Base-by-base conservation (phyloP, 179 eudicot genomes). In the Monotropa hypopitys region DNA sequence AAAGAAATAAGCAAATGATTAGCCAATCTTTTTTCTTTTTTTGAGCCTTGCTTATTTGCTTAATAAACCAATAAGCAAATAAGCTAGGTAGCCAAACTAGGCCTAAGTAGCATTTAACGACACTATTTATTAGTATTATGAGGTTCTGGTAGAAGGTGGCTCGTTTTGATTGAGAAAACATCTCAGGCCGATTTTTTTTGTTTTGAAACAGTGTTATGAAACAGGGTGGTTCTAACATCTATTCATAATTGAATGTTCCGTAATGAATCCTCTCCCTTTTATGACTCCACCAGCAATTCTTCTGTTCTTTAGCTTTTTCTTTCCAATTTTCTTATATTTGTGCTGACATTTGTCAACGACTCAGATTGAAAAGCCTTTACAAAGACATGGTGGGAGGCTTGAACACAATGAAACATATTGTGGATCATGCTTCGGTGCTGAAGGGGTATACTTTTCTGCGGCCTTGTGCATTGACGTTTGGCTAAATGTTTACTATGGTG, bases 351-450 rank as follows among this genome's bases (percentile, higher is more conserved):
- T 69, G 73, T 76, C 65, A 65, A 40, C 71, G 71, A 1, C 68
- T 72, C 83, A 95, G 99, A 89, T 95, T 82, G 96, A 88, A 59
- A 89, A 84, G 79, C 99, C 99, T 79, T 82, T 95, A 70, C 99
- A 95, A 80, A 95, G 83, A 79, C 99, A 95, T 85, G 99, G 99
- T 79, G 99, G 99, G 70, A 88, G 98, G 83, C 99, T 95, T 80
- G 96, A 93, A 61, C 94, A 89, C 81, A 93, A 95, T 77, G 99
- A 95, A 80, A 93, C 97, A 62, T 95, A 95, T 70, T 95, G 99
- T 77, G 99, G 99, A 77, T 95, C 99, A 68, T 95, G 99, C 77
- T 95, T 81, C 87, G 99, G 99, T 79, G 98, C 99, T 76, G 99
- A 93, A 86, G 77, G 62, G 92, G 99, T 94, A 85, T 75, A 70